Evolutionary conservation across 2,329 filamentous ascomycete genomes (phyloP).

Genomic region (Lasiodiplodia gonubiensis): DNA sequence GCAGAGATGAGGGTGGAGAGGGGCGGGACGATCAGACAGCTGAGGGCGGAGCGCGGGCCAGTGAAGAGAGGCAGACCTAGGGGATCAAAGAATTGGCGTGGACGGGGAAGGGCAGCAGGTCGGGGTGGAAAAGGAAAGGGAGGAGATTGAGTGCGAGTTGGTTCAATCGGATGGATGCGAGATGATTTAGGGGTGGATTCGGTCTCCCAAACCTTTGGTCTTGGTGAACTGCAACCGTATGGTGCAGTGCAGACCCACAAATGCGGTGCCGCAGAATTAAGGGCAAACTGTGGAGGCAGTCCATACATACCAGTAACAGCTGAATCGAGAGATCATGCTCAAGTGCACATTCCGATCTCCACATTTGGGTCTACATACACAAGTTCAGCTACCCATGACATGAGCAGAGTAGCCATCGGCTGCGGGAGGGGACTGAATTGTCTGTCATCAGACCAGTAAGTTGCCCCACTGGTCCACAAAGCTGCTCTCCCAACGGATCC

Average conservation of each 20-base stretch:
- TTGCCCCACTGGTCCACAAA: background rate
- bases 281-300: background rate
- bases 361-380: no score
- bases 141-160: background rate
- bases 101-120: no score
- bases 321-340: background rate
- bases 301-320: background rate
- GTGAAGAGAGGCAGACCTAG: background rate
- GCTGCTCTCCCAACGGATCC: background rate
- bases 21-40: background rate
- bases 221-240: no score
- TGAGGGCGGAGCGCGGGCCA: background rate
- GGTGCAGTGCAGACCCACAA: background rate
- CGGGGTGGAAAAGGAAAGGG: background rate
- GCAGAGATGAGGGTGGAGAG: background rate
- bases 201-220: background rate
- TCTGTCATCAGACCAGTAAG: background rate
- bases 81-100: no score
- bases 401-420: no score
- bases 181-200: background rate
- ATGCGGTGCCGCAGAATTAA: background rate
- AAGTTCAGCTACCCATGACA: no score
- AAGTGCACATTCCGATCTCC: background rate
- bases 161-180: background rate
- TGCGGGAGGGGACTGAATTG: no score